A percentile compares a stretch with the other conserved stretches of the same genome.
phyloP scores from a whole-genome alignment of 495 filamentous ascomycete genomes.

The Penicillium riverlandense region DNA sequence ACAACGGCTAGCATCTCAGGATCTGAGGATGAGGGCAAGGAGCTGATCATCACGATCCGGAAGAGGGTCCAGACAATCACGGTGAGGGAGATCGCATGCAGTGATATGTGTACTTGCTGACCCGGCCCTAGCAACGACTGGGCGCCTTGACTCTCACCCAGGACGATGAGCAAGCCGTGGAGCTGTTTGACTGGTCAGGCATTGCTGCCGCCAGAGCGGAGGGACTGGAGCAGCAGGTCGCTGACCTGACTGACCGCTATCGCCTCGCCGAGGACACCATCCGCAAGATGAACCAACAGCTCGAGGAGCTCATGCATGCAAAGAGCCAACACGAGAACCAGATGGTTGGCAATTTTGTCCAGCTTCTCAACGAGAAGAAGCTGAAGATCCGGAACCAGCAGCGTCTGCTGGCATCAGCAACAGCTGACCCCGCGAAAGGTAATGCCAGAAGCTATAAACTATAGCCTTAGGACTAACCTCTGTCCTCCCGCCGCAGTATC shows the following conservation, averaged over 20 bases:
- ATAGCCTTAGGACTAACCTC: neutral
- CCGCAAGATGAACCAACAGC: conserved; percentile 45
- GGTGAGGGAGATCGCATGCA: conserved; percentile 19
- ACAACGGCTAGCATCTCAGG: conserved; percentile 24
- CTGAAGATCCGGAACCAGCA: conserved; percentile 84
- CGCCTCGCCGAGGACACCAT: conserved; percentile 39
- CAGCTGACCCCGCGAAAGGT: conserved; percentile 43
- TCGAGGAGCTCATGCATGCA: conserved; percentile 57
- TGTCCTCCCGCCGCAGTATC: conserved; percentile 12
- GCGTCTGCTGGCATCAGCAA: conserved; percentile 54
- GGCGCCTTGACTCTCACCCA: conserved; percentile 56
- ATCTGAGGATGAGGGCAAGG: conserved; percentile 21
- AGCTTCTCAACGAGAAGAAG: conserved; percentile 80
- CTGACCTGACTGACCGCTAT: conserved; percentile 37
- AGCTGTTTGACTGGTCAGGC: conserved; percentile 68
- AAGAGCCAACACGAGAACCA: conserved; percentile 64
- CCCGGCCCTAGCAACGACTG: conserved; percentile 53
- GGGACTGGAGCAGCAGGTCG: conserved; percentile 36
- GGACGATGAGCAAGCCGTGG: conserved; percentile 57
- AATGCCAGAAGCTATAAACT: conserved; percentile 2
- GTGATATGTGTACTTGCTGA: neutral
- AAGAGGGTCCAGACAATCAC: conserved; percentile 52
- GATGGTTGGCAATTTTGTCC: conserved; percentile 62
- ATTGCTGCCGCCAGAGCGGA: conserved; percentile 37
- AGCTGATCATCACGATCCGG: conserved; percentile 45